A percentile compares a stretch with the other conserved stretches of the same genome.
Conservation (phyloP, 202 grass and related monocot genomes). For the Elaeis oleifera region DNA sequence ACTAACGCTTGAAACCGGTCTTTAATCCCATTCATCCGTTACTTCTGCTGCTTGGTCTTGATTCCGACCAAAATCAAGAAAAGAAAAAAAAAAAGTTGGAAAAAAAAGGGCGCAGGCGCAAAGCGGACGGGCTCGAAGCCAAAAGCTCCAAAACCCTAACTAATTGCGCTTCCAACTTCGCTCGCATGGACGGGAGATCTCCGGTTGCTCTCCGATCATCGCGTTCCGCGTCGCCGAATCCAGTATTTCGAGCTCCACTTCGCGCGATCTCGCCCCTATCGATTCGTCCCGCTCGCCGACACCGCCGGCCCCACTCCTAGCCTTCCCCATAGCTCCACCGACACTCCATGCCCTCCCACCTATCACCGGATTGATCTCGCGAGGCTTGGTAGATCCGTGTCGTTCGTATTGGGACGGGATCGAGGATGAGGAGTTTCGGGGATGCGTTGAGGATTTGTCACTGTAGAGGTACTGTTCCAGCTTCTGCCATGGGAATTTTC, state of each 20-base stretch:
- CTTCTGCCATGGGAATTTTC: not conserved
- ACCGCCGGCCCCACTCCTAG: not conserved
- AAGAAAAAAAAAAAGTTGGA: constrained; percentile 10
- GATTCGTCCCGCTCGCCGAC: not conserved
- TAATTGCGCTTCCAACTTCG: constrained; percentile 18
- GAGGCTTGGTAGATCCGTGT: constrained; percentile 6
- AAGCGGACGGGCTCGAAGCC: constrained; percentile 30
- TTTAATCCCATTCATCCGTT: too few relatives aligned
- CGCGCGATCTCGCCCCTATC: too few relatives aligned
- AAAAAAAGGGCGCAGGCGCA: constrained; percentile 31
- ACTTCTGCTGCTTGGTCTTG: too few relatives aligned
- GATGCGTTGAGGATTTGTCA: not conserved
- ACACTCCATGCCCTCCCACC: not conserved
- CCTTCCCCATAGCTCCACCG: not conserved
- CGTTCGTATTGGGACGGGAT: not conserved
- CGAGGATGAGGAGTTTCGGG: constrained; percentile 9
- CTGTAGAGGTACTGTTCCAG: constrained; percentile 18
- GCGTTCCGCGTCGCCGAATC: too few relatives aligned
- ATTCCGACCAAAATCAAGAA: not conserved
- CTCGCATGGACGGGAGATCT: constrained; percentile 5
- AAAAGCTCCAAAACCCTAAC: constrained; percentile 14
- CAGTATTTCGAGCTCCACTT: too few relatives aligned
- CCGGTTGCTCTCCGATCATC: not conserved
- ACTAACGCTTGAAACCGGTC: too few relatives aligned
- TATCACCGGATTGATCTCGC: not conserved